Evolutionary conservation across 2,329 filamentous ascomycete genomes (phyloP).

Genomic region (Pyrenophora graminea): DNA sequence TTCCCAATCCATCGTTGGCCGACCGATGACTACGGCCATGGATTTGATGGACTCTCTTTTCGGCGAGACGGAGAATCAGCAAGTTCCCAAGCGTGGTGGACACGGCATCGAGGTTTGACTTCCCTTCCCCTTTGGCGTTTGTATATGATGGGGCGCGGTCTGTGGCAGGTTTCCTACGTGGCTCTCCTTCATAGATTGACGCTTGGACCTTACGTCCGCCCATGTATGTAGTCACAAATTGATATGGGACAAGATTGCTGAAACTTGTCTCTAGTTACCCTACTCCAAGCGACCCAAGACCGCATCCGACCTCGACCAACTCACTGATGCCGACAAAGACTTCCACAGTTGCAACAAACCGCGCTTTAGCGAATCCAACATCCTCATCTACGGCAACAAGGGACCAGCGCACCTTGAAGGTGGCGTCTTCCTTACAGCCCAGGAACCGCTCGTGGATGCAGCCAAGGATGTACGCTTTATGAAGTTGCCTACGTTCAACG

Average conservation of each 20-base stretch:
- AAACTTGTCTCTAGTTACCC: conserved; percentile 70
- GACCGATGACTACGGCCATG: conserved; percentile 83
- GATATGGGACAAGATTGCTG: conserved; percentile 45
- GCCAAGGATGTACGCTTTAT: conserved; percentile 68
- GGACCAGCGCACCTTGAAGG: conserved; percentile 50
- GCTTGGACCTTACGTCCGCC: conserved; percentile 32
- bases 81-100: conserved; percentile 56
- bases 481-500: conserved; percentile 58
- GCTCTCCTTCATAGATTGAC: conserved; percentile 40
- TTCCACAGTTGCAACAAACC: conserved; percentile 78
- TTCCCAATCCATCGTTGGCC: conserved; percentile 40
- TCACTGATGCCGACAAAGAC: conserved; percentile 66
- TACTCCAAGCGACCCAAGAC: conserved; percentile 79
- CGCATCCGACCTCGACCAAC: conserved; percentile 64
- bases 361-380: conserved; percentile 76
- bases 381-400: conserved; percentile 66
- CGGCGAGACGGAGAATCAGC: conserved; percentile 62
- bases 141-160: conserved; percentile 40
- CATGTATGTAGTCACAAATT: conserved; percentile 53
- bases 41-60: conserved; percentile 96
- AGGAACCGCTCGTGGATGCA: conserved; percentile 65
- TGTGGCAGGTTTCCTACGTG: conserved; percentile 48
- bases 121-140: conserved; percentile 46
- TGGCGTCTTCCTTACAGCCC: conserved; percentile 59
- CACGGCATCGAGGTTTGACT: conserved; percentile 89